phyloP scores from a whole-genome alignment of 2,329 filamentous ascomycete genomes.

The Balansia obtecta region DNA sequence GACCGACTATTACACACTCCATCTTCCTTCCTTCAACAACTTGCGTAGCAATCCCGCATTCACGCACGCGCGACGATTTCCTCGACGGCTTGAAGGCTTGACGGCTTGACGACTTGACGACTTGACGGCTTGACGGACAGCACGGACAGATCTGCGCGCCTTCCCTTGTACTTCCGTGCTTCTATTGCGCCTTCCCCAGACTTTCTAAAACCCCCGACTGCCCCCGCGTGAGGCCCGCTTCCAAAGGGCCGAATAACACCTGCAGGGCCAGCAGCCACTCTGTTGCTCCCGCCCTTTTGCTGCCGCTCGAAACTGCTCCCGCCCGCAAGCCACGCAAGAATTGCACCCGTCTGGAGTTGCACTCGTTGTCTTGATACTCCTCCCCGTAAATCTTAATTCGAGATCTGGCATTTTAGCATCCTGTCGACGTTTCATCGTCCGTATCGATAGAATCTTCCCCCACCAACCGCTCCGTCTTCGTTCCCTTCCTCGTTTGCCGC shows the following conservation, averaged over 20 bases:
- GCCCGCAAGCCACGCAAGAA: conserved; percentile 7
- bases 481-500: background rate
- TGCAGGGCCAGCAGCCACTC: conserved; percentile 16
- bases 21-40: background rate
- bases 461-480: background rate
- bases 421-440: conserved; percentile 5
- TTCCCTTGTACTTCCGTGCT: background rate
- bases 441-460: conserved; percentile 2
- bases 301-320: background rate
- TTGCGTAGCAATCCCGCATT: background rate
- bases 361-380: conserved; percentile 1
- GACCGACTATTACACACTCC: background rate
- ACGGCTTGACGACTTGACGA: background rate
- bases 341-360: conserved; percentile 5
- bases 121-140: background rate
- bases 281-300: conserved; percentile 7
- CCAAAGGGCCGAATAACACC: conserved; percentile 26
- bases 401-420: conserved; percentile 4
- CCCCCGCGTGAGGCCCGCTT: conserved; percentile 21
- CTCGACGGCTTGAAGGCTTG: background rate
- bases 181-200: conserved; percentile 7
- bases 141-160: background rate
- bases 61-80: background rate
- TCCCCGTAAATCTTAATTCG: conserved; percentile 16
- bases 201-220: conserved; percentile 3